These are phyloP conservation scores for Colletotrichum tropicale DNA, from an alignment of 2,329 filamentous ascomycete species.

Conservation along the genomic window DNA sequence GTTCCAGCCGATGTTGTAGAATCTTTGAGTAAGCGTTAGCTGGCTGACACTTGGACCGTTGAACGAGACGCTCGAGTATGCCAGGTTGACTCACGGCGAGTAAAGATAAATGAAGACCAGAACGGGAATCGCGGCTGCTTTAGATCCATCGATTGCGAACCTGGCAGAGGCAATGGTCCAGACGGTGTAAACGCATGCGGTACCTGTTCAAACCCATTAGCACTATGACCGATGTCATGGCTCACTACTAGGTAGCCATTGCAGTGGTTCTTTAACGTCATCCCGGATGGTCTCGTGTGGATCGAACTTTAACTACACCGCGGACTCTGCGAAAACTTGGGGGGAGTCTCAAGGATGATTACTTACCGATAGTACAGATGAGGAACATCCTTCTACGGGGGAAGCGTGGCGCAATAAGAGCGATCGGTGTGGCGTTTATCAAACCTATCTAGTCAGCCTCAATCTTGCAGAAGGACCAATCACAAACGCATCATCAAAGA, in stretches of 20 bases:
- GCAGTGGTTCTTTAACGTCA: not conserved
- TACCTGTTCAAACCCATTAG: slow-evolving; percentile 23
- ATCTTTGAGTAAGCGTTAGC: not conserved
- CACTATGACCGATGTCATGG: not conserved
- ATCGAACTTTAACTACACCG: not conserved
- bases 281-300: not conserved
- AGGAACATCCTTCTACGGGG: slow-evolving; percentile 38
- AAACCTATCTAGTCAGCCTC: slow-evolving; percentile 19
- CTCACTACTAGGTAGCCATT: not conserved
- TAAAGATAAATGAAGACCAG: slow-evolving; percentile 49
- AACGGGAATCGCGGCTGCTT: slow-evolving; percentile 38
- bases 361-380: slow-evolving; percentile 33
- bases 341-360: not conserved
- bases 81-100: slow-evolving; percentile 30
- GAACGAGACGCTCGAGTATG: not conserved
- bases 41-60: too few species aligned
- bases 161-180: slow-evolving; percentile 43
- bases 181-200: slow-evolving; percentile 38
- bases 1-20: slow-evolving; percentile 10
- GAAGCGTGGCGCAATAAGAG: slow-evolving; percentile 38
- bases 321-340: not conserved
- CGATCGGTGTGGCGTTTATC: slow-evolving; percentile 38
- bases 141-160: slow-evolving; percentile 36
- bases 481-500: not conserved
- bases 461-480: too few species aligned